Conservation (phyloP, 352 stramenopile genomes). For the Phytophthora capsici region DNA sequence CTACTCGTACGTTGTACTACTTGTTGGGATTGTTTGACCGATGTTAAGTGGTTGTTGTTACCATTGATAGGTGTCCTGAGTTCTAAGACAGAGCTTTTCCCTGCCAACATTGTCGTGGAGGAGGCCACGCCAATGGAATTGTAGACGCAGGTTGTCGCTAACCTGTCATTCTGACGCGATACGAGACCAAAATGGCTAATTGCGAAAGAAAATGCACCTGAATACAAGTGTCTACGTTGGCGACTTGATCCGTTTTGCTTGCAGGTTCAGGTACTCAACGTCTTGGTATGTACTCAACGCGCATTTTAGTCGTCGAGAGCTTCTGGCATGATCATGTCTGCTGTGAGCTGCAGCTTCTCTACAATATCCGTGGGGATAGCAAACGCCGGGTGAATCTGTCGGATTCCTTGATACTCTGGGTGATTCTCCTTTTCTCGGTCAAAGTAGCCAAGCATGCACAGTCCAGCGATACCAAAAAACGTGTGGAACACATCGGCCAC, state of each 20-base stretch:
- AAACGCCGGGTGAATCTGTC: conserved; percentile 95
- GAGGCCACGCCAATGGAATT: conserved; percentile 82
- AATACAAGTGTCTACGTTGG: conserved; percentile 12
- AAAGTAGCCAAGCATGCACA: conserved; percentile 95
- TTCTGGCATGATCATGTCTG: conserved; percentile 62
- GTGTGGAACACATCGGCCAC: conserved; percentile 98
- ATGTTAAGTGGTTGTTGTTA: conserved; percentile 13
- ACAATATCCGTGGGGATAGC: conserved; percentile 94
- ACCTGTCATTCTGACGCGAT: conserved; percentile 18
- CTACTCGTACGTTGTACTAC: conserved; percentile 63
- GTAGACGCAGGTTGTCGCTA: conserved; percentile 45
- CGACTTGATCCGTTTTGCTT: conserved; percentile 18
- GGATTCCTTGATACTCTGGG: conserved; percentile 71
- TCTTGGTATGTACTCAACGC: background rate
- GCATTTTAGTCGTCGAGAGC: conserved; percentile 25
- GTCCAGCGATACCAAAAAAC: conserved; percentile 97
- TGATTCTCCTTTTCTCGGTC: conserved; percentile 63
- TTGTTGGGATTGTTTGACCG: background rate
- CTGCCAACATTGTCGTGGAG: conserved; percentile 65
- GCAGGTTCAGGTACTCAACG: conserved; percentile 4
- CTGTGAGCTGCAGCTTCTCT: conserved; percentile 83
- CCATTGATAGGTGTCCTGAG: conserved; percentile 59
- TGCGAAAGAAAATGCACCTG: conserved; percentile 39
- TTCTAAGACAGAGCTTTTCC: conserved; percentile 79
- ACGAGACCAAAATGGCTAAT: conserved; percentile 23